phyloP scores from a whole-genome alignment of 2,329 filamentous ascomycete genomes.

The Truncatella angustata region DNA sequence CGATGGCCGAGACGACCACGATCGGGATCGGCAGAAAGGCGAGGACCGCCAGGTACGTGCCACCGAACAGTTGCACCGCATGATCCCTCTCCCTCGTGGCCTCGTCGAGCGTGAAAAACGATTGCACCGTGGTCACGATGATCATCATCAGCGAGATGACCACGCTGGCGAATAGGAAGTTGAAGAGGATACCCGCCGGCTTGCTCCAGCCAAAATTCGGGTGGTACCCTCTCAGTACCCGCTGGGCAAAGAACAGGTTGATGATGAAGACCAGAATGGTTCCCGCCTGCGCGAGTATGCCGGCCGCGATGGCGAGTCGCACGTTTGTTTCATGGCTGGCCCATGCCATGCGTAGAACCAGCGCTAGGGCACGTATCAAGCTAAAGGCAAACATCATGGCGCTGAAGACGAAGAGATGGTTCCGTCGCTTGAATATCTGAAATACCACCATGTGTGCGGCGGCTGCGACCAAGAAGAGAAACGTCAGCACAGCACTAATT shows the following conservation, averaged over 20 bases:
- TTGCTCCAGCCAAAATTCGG: conserved; percentile 34
- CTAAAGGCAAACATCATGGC: conserved; percentile 35
- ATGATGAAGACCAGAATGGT: conserved; percentile 33
- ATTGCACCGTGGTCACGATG: conserved; percentile 27
- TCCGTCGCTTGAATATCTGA: conserved; percentile 29
- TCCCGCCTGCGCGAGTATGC: conserved; percentile 35
- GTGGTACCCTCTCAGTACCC: conserved; percentile 35
- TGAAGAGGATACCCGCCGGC: conserved; percentile 22
- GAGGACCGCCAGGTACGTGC: conserved; percentile 28
- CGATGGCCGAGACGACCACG: conserved; percentile 3
- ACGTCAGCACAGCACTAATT: conserved; percentile 61
- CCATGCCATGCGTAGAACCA: conserved; percentile 35
- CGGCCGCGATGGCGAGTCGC: conserved; percentile 31
- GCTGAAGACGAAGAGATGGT: conserved; percentile 37
- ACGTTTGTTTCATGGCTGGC: conserved; percentile 24
- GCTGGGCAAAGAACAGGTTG: conserved; percentile 38
- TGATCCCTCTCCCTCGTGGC: conserved; percentile 17
- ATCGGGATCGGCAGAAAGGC: conserved; percentile 32
- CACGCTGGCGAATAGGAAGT: conserved; percentile 26
- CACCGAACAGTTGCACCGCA: conserved; percentile 26
- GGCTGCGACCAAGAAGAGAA: conserved; percentile 54
- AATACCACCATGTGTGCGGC: conserved; percentile 58
- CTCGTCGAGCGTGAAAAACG: conserved; percentile 23
- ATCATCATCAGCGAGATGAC: conserved; percentile 28
- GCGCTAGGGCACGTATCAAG: conserved; percentile 31